Conservation (phyloP, 192 early-diverging fungal genomes). For the Phycomyces blakesleeanus region DNA sequence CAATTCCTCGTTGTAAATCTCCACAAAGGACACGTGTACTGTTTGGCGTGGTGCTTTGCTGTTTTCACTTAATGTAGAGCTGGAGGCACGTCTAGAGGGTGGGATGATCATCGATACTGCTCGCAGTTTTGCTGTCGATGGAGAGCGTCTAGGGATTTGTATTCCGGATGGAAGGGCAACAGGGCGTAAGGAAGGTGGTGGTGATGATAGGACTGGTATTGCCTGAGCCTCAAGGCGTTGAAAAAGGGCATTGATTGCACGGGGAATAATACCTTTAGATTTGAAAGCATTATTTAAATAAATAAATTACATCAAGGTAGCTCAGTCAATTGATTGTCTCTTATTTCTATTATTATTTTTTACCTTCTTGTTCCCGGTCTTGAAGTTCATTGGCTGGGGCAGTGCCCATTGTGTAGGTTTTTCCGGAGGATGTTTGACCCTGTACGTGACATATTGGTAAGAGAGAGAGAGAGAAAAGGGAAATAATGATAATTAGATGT, state of each 20-base stretch:
- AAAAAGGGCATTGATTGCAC: conserved; percentile 63
- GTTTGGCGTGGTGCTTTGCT: conserved; percentile 26
- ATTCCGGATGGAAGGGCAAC: conserved; percentile 9
- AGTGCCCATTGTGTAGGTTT: conserved; percentile 96
- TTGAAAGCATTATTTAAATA: too few species aligned
- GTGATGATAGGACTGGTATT: not conserved
- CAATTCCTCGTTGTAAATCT: conserved; percentile 97
- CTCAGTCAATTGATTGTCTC: not conserved
- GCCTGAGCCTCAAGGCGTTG: conserved; percentile 21
- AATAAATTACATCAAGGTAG: too few species aligned
- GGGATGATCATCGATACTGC: conserved; percentile 11
- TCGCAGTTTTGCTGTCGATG: conserved; percentile 13
- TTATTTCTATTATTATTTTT: not conserved
- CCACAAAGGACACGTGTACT: conserved; percentile 83
- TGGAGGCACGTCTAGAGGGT: not conserved
- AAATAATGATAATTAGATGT: not conserved
- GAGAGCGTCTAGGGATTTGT: conserved; percentile 4
- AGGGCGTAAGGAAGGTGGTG: not conserved
- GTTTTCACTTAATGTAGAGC: not conserved
- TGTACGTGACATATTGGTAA: too few species aligned
- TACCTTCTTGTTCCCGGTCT: conserved; percentile 34
- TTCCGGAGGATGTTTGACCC: conserved; percentile 90
- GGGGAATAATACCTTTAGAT: conserved; percentile 64
- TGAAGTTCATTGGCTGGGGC: conserved; percentile 27
- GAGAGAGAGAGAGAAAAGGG: too few species aligned